Evolutionary conservation across 1,139 yeast genomes (phyloP).

Genomic region (Diutina catenulata): DNA sequence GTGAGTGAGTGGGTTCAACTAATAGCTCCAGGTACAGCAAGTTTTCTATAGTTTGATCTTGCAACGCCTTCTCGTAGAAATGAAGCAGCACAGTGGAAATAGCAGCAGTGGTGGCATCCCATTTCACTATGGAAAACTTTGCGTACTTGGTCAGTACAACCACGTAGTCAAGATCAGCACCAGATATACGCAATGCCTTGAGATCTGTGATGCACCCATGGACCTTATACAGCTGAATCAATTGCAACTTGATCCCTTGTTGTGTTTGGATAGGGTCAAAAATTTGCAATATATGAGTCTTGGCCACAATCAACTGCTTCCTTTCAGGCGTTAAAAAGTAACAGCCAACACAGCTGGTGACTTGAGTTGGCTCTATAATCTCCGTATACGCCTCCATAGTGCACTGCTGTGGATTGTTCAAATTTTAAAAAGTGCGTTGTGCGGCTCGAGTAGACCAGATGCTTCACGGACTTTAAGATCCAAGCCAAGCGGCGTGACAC

Average conservation of each 20-base stretch:
- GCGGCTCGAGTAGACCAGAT: neutral
- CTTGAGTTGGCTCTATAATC: conserved; percentile 68
- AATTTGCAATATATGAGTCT: conserved; percentile 62
- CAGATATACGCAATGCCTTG: conserved; percentile 38
- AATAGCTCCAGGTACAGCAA: conserved; percentile 37
- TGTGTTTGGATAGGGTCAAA: conserved; percentile 32
- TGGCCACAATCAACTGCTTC: conserved; percentile 55
- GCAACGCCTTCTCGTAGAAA: conserved; percentile 66
- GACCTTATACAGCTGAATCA: conserved; percentile 56
- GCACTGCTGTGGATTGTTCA: neutral
- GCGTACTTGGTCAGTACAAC: conserved; percentile 64
- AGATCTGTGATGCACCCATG: conserved; percentile 62
- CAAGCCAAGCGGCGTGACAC: neutral
- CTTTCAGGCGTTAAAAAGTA: conserved; percentile 41
- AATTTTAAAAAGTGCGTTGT: conserved; percentile 1
- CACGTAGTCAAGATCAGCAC: conserved; percentile 44
- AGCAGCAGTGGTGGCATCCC: conserved; percentile 44
- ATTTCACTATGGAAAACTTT: conserved; percentile 62
- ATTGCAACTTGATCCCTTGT: conserved; percentile 27
- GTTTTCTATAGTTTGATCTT: conserved; percentile 36
- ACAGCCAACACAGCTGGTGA: conserved; percentile 50
- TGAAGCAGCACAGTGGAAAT: conserved; percentile 73
- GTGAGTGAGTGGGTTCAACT: conserved; percentile 50
- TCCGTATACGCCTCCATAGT: conserved; percentile 77
- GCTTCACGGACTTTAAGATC: neutral